Conservation (phyloP, 768 basidiomycete species). For the Lactarius psammicola region DNA sequence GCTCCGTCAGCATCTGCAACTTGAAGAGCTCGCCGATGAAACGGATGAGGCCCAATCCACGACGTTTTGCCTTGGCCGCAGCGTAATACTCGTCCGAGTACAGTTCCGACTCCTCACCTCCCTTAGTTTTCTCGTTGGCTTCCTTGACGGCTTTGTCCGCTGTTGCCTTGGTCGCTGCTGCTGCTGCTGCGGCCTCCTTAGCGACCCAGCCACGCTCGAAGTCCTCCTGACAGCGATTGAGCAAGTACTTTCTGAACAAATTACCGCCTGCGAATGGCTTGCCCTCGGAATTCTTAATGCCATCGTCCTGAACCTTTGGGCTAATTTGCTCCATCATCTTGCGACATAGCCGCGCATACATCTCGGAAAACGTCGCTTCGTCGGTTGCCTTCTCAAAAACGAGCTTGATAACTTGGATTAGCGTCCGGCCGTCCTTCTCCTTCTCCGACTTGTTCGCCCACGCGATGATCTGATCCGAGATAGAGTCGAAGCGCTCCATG, state of each 20-base stretch:
- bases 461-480: conserved; percentile 89
- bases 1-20: conserved; percentile 96
- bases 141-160: conserved; percentile 73
- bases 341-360: conserved; percentile 94
- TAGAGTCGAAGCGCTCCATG: conserved; percentile 94
- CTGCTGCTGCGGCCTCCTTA: conserved; percentile 82
- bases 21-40: conserved; percentile 99
- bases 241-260: conserved; percentile 93
- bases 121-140: conserved; percentile 38
- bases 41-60: conserved; percentile 94
- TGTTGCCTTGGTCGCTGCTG: conserved; percentile 80
- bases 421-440: conserved; percentile 90
- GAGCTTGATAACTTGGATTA: conserved; percentile 93
- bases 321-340: conserved; percentile 96
- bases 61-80: conserved; percentile 95
- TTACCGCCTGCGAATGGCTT: conserved; percentile 91
- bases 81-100: conserved; percentile 97
- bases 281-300: conserved; percentile 76
- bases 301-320: conserved; percentile 83
- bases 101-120: conserved; percentile 61
- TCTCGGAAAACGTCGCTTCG: conserved; percentile 93
- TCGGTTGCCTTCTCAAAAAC: conserved; percentile 98
- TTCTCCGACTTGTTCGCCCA: conserved; percentile 95
- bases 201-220: conserved; percentile 95
- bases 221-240: conserved; percentile 96